A percentile compares a stretch with the other conserved stretches of the same genome.
Evolutionary conservation across 2,329 filamentous ascomycete genomes (phyloP).

Genomic region (Fusarium neocosmosporiellum): DNA sequence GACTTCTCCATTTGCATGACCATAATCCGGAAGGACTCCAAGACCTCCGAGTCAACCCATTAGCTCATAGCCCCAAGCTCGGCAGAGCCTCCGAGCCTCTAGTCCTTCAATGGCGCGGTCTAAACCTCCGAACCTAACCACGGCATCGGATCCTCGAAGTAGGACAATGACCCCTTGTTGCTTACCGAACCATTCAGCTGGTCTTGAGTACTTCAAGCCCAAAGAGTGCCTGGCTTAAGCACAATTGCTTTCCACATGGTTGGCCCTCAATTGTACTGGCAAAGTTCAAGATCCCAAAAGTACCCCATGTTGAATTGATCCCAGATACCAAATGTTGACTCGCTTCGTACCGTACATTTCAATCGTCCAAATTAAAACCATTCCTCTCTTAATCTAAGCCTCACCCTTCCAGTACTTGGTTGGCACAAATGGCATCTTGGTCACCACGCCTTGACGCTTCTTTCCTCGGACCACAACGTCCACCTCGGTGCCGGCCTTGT

Average conservation of each 20-base stretch:
- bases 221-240: neutral
- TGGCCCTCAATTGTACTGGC: neutral
- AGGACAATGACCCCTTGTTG: neutral
- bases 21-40: neutral
- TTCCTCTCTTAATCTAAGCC: constrained; percentile 9
- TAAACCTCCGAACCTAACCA: neutral
- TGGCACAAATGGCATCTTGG: constrained; percentile 90
- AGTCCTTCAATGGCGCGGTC: neutral
- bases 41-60: neutral
- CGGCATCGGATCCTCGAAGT: neutral
- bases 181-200: neutral
- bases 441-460: constrained; percentile 77
- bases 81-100: constrained; percentile 7
- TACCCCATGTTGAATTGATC: constrained; percentile 31
- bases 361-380: neutral
- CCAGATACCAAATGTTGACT: constrained; percentile 22
- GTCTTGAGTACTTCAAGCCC: neutral
- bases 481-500: constrained; percentile 87
- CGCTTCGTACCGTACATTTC: constrained; percentile 22
- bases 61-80: neutral
- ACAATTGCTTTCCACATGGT: neutral
- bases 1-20: neutral
- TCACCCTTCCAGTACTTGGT: constrained; percentile 73
- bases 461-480: constrained; percentile 82
- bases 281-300: constrained; percentile 19